A percentile compares a stretch with the other conserved stretches of the same genome.
Conservation (phyloP, 139 green algal genomes). For the Microglena sp. region DNA sequence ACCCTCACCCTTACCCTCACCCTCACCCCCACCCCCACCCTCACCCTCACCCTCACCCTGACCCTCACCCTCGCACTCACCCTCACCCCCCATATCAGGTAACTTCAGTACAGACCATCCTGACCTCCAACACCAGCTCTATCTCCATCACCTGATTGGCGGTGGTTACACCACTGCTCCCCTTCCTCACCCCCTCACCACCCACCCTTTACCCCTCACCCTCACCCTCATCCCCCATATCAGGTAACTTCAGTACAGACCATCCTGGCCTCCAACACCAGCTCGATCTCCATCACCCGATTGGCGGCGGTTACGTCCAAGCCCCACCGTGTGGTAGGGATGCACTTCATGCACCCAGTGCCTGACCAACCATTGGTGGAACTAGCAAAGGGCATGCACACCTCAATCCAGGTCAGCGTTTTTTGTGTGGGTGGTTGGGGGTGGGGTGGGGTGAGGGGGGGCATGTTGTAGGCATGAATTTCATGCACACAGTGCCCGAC, state of each 20-base stretch:
- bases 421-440: not conserved
- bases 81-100: too few species aligned
- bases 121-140: too few species aligned
- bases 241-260: slow-evolving; percentile 45
- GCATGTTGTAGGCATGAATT: not conserved
- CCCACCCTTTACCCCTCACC: too few species aligned
- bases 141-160: too few species aligned
- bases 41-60: too few species aligned
- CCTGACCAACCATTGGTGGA: slow-evolving; percentile 78
- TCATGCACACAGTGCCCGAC: slow-evolving; percentile 56
- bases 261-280: slow-evolving; percentile 87
- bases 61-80: too few species aligned
- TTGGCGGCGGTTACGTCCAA: slow-evolving; percentile 69
- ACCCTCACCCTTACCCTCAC: too few species aligned
- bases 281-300: slow-evolving; percentile 85
- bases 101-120: too few species aligned
- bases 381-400: slow-evolving; percentile 73
- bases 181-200: too few species aligned
- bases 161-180: too few species aligned
- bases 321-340: slow-evolving; percentile 65
- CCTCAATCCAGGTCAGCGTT: slow-evolving; percentile 15
- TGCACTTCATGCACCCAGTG: slow-evolving; percentile 87
- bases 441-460: not conserved
- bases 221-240: not conserved
- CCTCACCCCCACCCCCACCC: too few species aligned